Percentiles rank a stretch among this genome's conserved stretches.
Evolutionary conservation across 2,329 filamentous ascomycete species (phyloP).

Genomic region (Pseudopyricularia cyperi): DNA sequence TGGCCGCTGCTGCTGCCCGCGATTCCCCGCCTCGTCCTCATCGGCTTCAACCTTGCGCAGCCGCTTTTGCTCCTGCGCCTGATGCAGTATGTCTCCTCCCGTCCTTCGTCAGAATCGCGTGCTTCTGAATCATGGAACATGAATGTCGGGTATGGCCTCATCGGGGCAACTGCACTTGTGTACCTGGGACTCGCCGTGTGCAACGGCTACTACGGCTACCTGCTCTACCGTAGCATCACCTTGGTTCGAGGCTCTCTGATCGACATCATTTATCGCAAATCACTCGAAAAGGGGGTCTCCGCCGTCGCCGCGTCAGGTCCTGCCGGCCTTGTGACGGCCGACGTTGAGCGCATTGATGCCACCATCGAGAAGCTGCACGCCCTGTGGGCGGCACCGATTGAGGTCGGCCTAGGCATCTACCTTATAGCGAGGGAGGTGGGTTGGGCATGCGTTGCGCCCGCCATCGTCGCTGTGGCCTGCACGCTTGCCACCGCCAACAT

Average conservation of each 20-base stretch:
- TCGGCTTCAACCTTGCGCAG: conserved; percentile 23
- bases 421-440: conserved; percentile 25
- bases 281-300: neutral
- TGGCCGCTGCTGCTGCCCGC: conserved; percentile 17
- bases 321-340: neutral
- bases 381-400: conserved; percentile 25
- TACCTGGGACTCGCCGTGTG: neutral
- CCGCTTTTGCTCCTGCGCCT: conserved; percentile 13
- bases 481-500: neutral
- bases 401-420: conserved; percentile 24
- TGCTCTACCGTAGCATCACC: neutral
- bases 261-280: neutral
- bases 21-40: conserved; percentile 16
- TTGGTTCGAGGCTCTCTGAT: neutral
- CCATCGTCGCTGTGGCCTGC: conserved; percentile 10
- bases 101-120: neutral
- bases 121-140: neutral
- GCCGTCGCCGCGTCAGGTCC: neutral
- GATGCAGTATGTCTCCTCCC: neutral
- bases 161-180: neutral
- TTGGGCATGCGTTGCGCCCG: conserved; percentile 24
- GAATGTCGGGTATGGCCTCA: neutral
- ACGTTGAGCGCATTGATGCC: conserved; percentile 11
- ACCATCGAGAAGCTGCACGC: conserved; percentile 26
- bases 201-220: neutral